Percentiles rank a stretch among this genome's conserved stretches.
Conservation (phyloP, 805 yeast species). For the Ogataea paraovalis region DNA sequence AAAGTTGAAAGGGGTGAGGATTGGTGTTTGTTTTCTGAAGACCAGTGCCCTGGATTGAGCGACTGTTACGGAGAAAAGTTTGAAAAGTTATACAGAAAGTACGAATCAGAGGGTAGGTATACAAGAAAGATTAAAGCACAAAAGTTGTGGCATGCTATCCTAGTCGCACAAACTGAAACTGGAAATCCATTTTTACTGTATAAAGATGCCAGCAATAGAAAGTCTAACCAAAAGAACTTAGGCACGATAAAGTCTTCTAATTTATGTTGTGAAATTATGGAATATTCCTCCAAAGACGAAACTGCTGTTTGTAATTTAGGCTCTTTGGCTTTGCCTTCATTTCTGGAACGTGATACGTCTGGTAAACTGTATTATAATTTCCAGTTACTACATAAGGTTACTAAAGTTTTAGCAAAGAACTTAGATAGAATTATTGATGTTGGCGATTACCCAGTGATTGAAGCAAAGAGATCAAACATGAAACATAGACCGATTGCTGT, state of each 20-base stretch:
- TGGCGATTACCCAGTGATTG: slow-evolving; percentile 77
- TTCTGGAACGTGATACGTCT: slow-evolving; percentile 41
- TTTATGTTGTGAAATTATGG: slow-evolving; percentile 91
- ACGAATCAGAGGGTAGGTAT: slow-evolving; percentile 68
- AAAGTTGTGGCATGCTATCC: slow-evolving; percentile 82
- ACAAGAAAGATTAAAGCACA: slow-evolving; percentile 73
- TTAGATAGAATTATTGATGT: slow-evolving; percentile 81
- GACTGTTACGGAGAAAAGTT: slow-evolving; percentile 87
- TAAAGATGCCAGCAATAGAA: slow-evolving; percentile 85
- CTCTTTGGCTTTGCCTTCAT: slow-evolving; percentile 83
- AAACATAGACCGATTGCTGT: slow-evolving; percentile 91
- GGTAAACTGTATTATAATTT: slow-evolving; percentile 60
- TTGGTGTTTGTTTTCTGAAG: slow-evolving; percentile 91
- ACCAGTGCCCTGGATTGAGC: slow-evolving; percentile 79
- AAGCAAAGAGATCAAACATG: slow-evolving; percentile 71
- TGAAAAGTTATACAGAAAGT: slow-evolving; percentile 61
- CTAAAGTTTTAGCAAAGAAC: slow-evolving; percentile 75
- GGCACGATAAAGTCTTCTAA: slow-evolving; percentile 93
- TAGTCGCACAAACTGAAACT: slow-evolving; percentile 92
- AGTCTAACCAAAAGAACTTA: slow-evolving; percentile 86
- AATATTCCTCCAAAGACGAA: slow-evolving; percentile 88
- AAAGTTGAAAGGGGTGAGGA: slow-evolving; percentile 73
- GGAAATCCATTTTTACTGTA: slow-evolving; percentile 94
- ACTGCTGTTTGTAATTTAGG: slow-evolving; percentile 95
- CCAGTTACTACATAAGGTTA: slow-evolving; percentile 64